Evolutionary conservation across 2,329 filamentous ascomycete species (phyloP), one percentile per base, ranked within the genome.

Genomic region (Aspergillus uvarum): DNA sequence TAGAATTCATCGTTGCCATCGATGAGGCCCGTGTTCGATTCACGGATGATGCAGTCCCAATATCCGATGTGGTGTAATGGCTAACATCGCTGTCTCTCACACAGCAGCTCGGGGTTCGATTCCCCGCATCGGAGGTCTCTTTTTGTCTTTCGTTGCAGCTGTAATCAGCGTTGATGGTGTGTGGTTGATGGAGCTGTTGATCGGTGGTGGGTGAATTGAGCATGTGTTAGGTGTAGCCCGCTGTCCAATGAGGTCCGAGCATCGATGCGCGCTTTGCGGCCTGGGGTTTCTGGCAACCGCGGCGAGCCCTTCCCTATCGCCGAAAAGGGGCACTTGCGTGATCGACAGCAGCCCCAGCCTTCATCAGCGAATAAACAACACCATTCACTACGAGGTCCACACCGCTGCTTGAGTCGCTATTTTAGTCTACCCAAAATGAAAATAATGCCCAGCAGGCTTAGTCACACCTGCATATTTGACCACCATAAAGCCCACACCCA

Each of bases 21-120:
- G 75, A 77, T 70, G 75, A 76, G 75, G 75, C 75, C 75, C 75
- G 75, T 74, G 75, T 77, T 77, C 75, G 75, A 77, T 77, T 77
- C 75, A 74, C 75, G 75, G 75, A 75, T 75, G 71, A 70, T 72
- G 71, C 70, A 72, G 7, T 8, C 26, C 26, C 26, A 26, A 7
- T 26, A 8, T 26, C 26, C 7, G 26, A 26, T 26, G 26, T 26
- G 26, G 26, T 26, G 26, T 26, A 26, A 26, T 26, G 26, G 26
- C 26, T 26, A 26, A 26, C 26, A 26, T 26, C 24, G 26, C 26
- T 26, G 26, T 26, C 26, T 26, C 26, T 26, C 26, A 26, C 26
- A 26, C 26, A 8, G 26, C 26, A 26, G 26, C 26, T 26, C 26
- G 26, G 26, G 26, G 26, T 26, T 26, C 26, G 26, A 26, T 26